Conservation (phyloP, 2,329 filamentous ascomycete species). For the Aspergillus sp. region DNA sequence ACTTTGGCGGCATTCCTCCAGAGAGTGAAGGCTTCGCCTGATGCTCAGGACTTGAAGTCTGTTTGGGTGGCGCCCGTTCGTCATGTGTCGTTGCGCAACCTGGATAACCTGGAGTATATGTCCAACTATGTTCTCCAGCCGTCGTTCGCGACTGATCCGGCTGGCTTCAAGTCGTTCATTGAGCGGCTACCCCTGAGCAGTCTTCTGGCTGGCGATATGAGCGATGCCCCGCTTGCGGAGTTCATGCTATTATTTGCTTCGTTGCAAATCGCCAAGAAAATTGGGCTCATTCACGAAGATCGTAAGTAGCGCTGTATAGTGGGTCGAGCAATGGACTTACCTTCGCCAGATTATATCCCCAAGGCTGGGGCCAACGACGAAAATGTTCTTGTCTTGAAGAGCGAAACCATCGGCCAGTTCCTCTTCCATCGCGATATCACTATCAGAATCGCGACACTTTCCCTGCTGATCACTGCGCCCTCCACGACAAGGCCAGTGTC, state of each 20-base stretch:
- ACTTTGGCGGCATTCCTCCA: slow-evolving; percentile 32
- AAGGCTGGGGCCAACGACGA: slow-evolving; percentile 22
- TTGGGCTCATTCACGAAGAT: slow-evolving; percentile 69
- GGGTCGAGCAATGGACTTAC: slow-evolving; percentile 9
- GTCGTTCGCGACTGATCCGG: slow-evolving; percentile 36
- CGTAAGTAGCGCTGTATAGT: slow-evolving; percentile 43
- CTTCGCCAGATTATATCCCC: slow-evolving; percentile 29
- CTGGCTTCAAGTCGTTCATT: slow-evolving; percentile 54
- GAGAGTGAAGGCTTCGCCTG: slow-evolving; percentile 26
- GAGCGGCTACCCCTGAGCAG: slow-evolving; percentile 56
- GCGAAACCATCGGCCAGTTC: slow-evolving; percentile 40
- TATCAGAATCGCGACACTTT: slow-evolving; percentile 77
- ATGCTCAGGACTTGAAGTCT: slow-evolving; percentile 19
- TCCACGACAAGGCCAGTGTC: slow-evolving; percentile 75
- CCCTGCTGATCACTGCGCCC: slow-evolving; percentile 74
- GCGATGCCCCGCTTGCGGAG: slow-evolving; percentile 53
- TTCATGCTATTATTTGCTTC: slow-evolving; percentile 65
- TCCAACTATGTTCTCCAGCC: slow-evolving; percentile 41
- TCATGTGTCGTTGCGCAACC: slow-evolving; percentile 39
- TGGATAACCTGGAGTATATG: slow-evolving; percentile 38
- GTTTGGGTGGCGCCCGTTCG: slow-evolving; percentile 43
- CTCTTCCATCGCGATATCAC: slow-evolving; percentile 56
- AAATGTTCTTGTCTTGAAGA: slow-evolving; percentile 35
- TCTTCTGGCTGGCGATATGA: slow-evolving; percentile 50
- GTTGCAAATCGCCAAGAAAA: slow-evolving; percentile 71